Percentiles rank a stretch among this genome's conserved stretches.
Evolutionary conservation across 176 grass and related monocot species (phyloP).

Genomic region (Zizania latifolia): DNA sequence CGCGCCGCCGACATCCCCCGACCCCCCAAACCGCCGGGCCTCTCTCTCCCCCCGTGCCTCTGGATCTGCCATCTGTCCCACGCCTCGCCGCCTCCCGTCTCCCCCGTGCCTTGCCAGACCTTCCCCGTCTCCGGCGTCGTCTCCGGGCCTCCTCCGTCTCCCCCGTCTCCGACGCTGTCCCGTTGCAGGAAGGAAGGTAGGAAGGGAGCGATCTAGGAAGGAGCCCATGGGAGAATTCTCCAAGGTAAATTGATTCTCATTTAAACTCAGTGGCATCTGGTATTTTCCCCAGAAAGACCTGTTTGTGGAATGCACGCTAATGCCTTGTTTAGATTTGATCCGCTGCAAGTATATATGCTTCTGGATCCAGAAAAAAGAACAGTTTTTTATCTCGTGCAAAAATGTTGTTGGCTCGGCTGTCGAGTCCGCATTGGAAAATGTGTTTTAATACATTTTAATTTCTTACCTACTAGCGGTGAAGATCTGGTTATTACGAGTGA

Average conservation of each 20-base stretch:
- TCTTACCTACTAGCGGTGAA: too few relatives aligned
- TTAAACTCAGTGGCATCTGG: neutral
- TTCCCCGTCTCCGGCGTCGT: too few relatives aligned
- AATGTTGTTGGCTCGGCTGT: too few relatives aligned
- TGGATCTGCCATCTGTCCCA: too few relatives aligned
- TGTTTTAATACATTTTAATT: neutral
- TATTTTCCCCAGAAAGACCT: neutral
- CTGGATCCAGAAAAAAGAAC: neutral
- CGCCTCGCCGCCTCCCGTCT: too few relatives aligned
- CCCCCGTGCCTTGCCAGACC: too few relatives aligned
- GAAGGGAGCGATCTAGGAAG: neutral
- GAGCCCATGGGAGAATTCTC: constrained; percentile 19
- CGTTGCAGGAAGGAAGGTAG: neutral
- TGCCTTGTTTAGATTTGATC: neutral
- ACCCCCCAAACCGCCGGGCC: too few relatives aligned
- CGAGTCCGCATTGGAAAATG: neutral
- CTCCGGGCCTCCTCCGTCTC: too few relatives aligned
- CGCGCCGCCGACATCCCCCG: too few relatives aligned
- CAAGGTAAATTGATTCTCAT: neutral
- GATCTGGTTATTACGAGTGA: neutral
- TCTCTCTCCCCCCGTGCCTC: too few relatives aligned
- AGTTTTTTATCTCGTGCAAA: neutral
- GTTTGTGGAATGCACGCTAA: neutral
- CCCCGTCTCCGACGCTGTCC: too few relatives aligned
- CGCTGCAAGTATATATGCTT: neutral